phyloP scores from a whole-genome alignment of 139 green algal species.

The Chlorella ohadii region DNA sequence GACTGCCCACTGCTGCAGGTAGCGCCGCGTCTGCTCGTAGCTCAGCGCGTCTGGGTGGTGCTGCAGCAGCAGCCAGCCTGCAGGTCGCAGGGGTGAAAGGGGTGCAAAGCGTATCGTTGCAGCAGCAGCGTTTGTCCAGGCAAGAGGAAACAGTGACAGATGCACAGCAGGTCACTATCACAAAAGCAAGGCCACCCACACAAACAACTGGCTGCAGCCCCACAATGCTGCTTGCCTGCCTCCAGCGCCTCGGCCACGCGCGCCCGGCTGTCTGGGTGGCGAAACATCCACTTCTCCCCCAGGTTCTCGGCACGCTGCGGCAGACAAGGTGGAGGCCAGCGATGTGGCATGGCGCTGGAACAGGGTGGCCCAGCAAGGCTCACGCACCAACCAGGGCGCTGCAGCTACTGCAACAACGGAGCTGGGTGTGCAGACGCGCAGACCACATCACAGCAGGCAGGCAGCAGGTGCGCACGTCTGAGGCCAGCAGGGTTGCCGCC shows the following conservation, averaged over 20 bases:
- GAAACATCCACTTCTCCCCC: constrained; percentile 1
- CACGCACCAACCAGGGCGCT: neutral
- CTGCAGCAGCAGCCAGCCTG: constrained; percentile 31
- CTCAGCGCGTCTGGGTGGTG: neutral
- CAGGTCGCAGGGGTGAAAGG: neutral
- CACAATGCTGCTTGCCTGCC: neutral
- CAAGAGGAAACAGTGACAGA: too few relatives aligned
- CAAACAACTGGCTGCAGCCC: neutral
- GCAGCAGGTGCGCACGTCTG: constrained; percentile 3
- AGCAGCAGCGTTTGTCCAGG: too few relatives aligned
- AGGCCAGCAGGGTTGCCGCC: neutral
- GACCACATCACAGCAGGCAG: too few relatives aligned
- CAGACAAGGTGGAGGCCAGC: neutral
- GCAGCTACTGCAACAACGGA: too few relatives aligned
- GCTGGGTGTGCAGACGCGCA: too few relatives aligned
- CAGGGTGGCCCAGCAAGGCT: neutral
- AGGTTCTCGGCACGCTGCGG: neutral
- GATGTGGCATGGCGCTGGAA: neutral
- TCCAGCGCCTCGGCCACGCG: constrained; percentile 21
- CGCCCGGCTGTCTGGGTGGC: constrained; percentile 16
- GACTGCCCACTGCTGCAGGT: constrained; percentile 3
- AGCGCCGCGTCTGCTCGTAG: neutral
- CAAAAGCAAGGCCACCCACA: neutral
- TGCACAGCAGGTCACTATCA: neutral
- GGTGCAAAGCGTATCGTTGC: too few relatives aligned